Conservation (phyloP, 2,329 filamentous ascomycete species). For the Sporothrix humicola region DNA sequence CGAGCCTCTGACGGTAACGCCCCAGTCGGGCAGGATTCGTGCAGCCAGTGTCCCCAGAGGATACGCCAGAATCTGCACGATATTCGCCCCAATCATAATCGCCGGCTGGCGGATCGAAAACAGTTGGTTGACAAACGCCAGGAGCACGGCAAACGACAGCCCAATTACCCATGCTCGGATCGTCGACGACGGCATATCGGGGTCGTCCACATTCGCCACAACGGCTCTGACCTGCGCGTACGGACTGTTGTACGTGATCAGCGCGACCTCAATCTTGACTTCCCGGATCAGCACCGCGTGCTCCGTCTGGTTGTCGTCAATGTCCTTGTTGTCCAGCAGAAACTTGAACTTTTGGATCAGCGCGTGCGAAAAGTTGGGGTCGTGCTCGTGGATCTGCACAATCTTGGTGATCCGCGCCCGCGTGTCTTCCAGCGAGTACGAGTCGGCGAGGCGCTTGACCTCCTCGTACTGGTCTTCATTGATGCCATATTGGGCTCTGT, state of each 20-base stretch:
- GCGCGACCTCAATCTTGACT: not conserved
- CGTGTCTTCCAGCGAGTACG: slow-evolving; percentile 28
- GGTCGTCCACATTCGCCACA: slow-evolving; percentile 8
- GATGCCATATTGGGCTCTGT: slow-evolving; percentile 27
- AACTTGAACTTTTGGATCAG: slow-evolving; percentile 50
- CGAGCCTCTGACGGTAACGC: not conserved
- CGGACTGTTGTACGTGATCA: slow-evolving; percentile 4
- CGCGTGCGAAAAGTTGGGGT: slow-evolving; percentile 54
- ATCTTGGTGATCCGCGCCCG: slow-evolving; percentile 19
- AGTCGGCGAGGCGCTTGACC: slow-evolving; percentile 33
- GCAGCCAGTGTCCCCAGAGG: not conserved
- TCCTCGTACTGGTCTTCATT: slow-evolving; percentile 30
- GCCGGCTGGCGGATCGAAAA: slow-evolving; percentile 16
- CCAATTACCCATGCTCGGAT: not conserved
- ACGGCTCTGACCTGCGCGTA: not conserved
- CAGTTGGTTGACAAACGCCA: slow-evolving; percentile 13
- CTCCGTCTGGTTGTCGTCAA: not conserved
- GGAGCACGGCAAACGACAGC: not conserved
- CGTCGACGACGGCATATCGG: not conserved
- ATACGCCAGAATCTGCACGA: slow-evolving; percentile 12
- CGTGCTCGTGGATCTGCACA: slow-evolving; percentile 49
- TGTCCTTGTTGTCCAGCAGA: slow-evolving; percentile 44
- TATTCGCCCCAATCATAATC: not conserved
- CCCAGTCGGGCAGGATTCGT: slow-evolving; percentile 4
- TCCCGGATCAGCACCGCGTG: not conserved